A percentile compares a stretch with the other conserved stretches of the same genome.
These are phyloP conservation scores for Penicillium frequentans DNA, from an alignment of 2,329 filamentous ascomycete genomes.

Conservation along the genomic window DNA sequence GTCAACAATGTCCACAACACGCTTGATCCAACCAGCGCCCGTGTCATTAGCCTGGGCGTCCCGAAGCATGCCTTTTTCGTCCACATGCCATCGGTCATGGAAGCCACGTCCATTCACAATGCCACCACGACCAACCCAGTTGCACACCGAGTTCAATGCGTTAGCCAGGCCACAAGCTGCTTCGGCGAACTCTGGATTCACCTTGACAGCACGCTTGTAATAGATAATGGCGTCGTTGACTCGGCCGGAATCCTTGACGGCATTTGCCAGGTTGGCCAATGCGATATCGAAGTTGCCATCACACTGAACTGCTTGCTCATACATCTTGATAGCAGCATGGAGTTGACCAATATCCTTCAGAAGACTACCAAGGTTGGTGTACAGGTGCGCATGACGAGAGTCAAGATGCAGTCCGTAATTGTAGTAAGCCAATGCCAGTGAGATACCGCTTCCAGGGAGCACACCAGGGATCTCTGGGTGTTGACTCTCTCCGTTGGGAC, in stretches of 20 bases:
- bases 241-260: conserved; percentile 92
- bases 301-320: conserved; percentile 88
- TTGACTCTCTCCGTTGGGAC: conserved; percentile 37
- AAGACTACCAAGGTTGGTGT: conserved; percentile 92
- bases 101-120: conserved; percentile 71
- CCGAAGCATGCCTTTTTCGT: conserved; percentile 76
- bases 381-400: conserved; percentile 86
- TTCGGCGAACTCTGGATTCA: conserved; percentile 96
- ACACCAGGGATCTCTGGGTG: conserved; percentile 70
- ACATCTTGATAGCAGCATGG: conserved; percentile 91
- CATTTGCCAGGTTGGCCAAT: conserved; percentile 92
- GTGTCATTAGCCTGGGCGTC: conserved; percentile 66
- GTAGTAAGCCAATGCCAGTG: conserved; percentile 88
- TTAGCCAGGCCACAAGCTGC: conserved; percentile 95
- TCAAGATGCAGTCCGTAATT: conserved; percentile 90
- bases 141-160: conserved; percentile 92
- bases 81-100: conserved; percentile 90
- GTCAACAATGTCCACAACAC: conserved; percentile 85
- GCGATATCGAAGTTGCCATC: conserved; percentile 97
- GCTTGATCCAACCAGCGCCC: conserved; percentile 78
- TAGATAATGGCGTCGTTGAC: conserved; percentile 90
- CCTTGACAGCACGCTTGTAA: conserved; percentile 82
- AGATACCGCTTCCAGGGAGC: conserved; percentile 79
- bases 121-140: conserved; percentile 88
- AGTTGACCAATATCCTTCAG: conserved; percentile 96